Conservation (phyloP, 768 basidiomycete genomes). For the Mycena rosella region DNA sequence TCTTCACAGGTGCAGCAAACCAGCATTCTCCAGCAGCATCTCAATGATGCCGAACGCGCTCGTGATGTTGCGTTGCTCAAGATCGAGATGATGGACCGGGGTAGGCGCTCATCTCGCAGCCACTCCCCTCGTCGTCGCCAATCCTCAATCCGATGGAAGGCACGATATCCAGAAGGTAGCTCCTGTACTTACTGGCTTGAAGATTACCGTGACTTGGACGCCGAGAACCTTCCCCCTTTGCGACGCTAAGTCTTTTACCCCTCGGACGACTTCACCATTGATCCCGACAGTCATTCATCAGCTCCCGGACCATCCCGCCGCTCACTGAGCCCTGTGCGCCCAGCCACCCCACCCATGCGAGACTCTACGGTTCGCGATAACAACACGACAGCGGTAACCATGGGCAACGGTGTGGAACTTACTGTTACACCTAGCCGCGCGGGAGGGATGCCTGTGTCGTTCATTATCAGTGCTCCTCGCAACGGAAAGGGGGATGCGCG, state of each 20-base stretch:
- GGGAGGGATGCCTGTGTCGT: not conserved
- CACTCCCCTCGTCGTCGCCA: not conserved
- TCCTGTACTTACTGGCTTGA: not conserved
- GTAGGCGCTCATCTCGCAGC: not conserved
- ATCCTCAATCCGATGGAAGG: not conserved
- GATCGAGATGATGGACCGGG: not conserved
- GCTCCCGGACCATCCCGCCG: constrained; percentile 1
- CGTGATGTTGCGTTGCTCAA: not conserved
- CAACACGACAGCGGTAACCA: not conserved
- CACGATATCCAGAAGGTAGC: not conserved
- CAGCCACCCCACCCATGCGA: not conserved
- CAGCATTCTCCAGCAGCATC: not conserved
- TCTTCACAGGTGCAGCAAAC: not conserved
- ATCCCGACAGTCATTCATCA: not conserved
- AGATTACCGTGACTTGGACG: not conserved
- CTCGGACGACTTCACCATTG: too few species aligned
- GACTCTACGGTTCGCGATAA: not conserved
- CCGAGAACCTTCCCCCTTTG: not conserved
- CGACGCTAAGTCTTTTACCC: not conserved
- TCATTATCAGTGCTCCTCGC: constrained; percentile 9
- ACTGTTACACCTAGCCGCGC: constrained; percentile 2
- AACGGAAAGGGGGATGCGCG: not conserved
- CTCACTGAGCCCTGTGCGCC: not conserved
- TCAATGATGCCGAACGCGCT: constrained; percentile 1
- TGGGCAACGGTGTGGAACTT: not conserved